phyloP scores from a whole-genome alignment of 2,329 filamentous ascomycete species.

The Colletotrichum orbiculare region DNA sequence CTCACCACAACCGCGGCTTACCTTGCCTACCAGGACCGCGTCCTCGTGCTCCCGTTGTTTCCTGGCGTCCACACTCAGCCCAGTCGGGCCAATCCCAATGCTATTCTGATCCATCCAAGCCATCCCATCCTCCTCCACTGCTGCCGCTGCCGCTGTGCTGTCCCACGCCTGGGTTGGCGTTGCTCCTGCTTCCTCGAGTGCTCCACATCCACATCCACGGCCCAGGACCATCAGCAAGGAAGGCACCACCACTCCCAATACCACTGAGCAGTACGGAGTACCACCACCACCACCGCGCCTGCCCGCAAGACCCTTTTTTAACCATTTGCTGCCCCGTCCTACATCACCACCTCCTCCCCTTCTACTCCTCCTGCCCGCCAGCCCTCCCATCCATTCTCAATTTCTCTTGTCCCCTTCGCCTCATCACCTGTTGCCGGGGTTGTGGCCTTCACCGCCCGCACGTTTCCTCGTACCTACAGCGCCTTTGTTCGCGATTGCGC shows the following conservation, averaged over 20 bases:
- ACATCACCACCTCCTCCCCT: conserved; percentile 29
- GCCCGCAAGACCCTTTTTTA: conserved; percentile 37
- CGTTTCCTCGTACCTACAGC: conserved; percentile 25
- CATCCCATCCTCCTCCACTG: conserved; percentile 28
- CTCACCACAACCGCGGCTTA: conserved; percentile 21
- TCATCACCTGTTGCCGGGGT: conserved; percentile 35
- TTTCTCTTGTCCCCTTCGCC: conserved; percentile 23
- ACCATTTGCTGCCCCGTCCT: conserved; percentile 36
- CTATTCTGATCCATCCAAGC: conserved; percentile 35
- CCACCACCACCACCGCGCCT: conserved; percentile 24
- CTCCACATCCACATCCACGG: too few relatives aligned
- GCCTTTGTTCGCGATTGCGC: conserved; percentile 28
- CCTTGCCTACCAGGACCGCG: background rate
- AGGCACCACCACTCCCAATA: too few relatives aligned
- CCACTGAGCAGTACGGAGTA: background rate
- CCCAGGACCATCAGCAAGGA: too few relatives aligned
- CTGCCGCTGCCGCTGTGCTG: conserved; percentile 15
- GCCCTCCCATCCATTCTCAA: conserved; percentile 26
- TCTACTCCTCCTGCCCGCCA: conserved; percentile 33
- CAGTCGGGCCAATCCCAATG: conserved; percentile 29
- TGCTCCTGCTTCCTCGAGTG: too few relatives aligned
- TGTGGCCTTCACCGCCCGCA: conserved; percentile 33
- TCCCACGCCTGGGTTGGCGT: conserved; percentile 1
- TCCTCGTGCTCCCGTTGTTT: too few relatives aligned
- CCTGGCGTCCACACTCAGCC: conserved; percentile 23